Conservation (phyloP, 192 early-diverging fungal species). For the Gamsiella multidivaricata region DNA sequence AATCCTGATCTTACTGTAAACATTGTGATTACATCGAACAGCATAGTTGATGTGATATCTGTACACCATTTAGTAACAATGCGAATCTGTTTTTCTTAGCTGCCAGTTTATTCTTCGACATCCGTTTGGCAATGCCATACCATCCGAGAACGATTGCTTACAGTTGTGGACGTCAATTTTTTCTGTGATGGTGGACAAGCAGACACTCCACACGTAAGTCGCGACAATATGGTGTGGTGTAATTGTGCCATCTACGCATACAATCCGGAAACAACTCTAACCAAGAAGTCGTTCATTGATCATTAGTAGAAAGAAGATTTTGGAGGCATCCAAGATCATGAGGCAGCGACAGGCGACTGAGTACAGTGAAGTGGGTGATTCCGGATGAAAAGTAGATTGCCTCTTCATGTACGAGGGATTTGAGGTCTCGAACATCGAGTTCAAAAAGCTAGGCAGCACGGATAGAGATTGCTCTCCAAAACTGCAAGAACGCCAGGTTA, state of each 20-base stretch:
- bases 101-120: constrained; percentile 9
- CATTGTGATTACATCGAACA: constrained; percentile 10
- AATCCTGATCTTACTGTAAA: constrained; percentile 19
- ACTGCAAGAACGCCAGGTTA: constrained; percentile 27
- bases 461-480: constrained; percentile 18
- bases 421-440: constrained; percentile 31
- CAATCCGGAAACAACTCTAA: constrained; percentile 7
- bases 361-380: constrained; percentile 18
- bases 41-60: background rate
- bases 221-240: background rate
- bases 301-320: no score
- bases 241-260: background rate
- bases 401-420: constrained; percentile 28
- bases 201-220: constrained; percentile 25
- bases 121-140: no score
- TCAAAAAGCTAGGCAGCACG: constrained; percentile 11
- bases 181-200: constrained; percentile 15
- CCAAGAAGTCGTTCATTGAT: constrained; percentile 5
- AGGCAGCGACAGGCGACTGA: constrained; percentile 15
- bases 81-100: background rate
- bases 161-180: constrained; percentile 18
- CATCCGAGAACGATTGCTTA: constrained; percentile 23
- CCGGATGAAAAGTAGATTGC: constrained; percentile 23
- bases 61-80: background rate
- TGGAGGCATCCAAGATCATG: constrained; percentile 23